Evolutionary conservation across 2,329 filamentous ascomycete species (phyloP).

Genomic region (Nannizziopsis barbatae): DNA sequence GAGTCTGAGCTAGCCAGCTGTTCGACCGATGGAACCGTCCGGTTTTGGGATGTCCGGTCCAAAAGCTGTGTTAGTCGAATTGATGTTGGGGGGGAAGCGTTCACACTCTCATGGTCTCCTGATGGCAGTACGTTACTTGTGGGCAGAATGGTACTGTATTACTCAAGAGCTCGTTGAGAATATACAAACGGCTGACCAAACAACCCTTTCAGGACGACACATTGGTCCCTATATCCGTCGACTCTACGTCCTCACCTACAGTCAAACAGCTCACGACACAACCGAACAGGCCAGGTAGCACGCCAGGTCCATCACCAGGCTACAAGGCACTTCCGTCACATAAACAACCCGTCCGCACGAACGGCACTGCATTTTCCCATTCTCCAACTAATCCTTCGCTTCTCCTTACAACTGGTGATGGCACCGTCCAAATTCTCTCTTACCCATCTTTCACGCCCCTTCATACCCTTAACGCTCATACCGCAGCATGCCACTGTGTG

Average conservation of each 20-base stretch:
- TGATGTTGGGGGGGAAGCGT: slow-evolving; percentile 41
- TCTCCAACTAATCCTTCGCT: slow-evolving; percentile 32
- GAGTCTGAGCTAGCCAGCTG: slow-evolving; percentile 42
- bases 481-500: slow-evolving; percentile 38
- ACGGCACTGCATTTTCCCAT: slow-evolving; percentile 39
- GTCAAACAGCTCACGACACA: background rate
- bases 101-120: slow-evolving; percentile 39
- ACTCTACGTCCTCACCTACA: slow-evolving; percentile 19
- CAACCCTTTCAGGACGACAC: slow-evolving; percentile 35
- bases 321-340: slow-evolving; percentile 34
- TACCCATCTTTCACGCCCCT: slow-evolving; percentile 37
- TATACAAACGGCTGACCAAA: slow-evolving; percentile 2
- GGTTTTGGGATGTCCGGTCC: slow-evolving; percentile 42
- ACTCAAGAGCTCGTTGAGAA: background rate
- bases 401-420: slow-evolving; percentile 41
- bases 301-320: slow-evolving; percentile 17
- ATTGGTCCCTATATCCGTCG: slow-evolving; percentile 36
- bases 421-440: slow-evolving; percentile 38
- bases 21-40: slow-evolving; percentile 39
- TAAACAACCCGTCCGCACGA: slow-evolving; percentile 39
- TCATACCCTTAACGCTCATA: slow-evolving; percentile 40
- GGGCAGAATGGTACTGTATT: slow-evolving; percentile 35
- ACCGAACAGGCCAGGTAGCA: slow-evolving; percentile 11
- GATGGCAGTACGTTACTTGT: slow-evolving; percentile 39
- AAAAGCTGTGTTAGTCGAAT: slow-evolving; percentile 39